Evolutionary conservation across 2,329 filamentous ascomycete species (phyloP), one percentile per base, ranked within the genome.

Genomic region (Hymenoscyphus scutula): DNA sequence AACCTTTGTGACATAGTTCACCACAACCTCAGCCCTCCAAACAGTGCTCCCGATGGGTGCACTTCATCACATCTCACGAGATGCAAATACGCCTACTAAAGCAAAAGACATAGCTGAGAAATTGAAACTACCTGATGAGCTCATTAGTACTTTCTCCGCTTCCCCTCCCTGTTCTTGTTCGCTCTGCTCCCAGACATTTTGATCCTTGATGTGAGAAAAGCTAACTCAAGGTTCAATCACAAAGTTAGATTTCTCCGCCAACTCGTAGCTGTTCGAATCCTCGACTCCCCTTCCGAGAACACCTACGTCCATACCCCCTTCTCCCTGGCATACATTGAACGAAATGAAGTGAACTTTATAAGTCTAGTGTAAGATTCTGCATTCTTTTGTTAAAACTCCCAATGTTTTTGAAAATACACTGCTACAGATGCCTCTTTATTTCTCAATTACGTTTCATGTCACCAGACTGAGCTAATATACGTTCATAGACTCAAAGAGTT

Each of bases 211-310:
- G 11, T 11, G 41, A n/a, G 3, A 11, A 48, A 48, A 2, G 5
- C n/a, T 48, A 48, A 48, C 7, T 48, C 41, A 48, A 10, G n/a
- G 5, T 10, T 23, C 8, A 48, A 10, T 48, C 19, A 23, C 41
- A 25, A 29, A 73, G 71, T 63, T 19, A 69, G 70, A 19, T 64
- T 71, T 53, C 72, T 74, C 70, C 64, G 72, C 41, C 66, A 73
- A 41, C 62, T 73, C 34, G 72, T 69, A n/a, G 69, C 69, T 3
- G 71, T 67, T 17, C 68, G 71, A 60, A 72, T 75, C 30, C 68
- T 73, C 41, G 64, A 69, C 10, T 67, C 72, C 59, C 63, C 68
- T 30, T 67, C 64, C 1, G 68, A 69, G n/a, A 66, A 73, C 56
- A 65, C 63, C 30, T 75, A 71, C 59, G 63, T 67, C 5, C 73